A percentile compares a stretch with the other conserved stretches of the same genome.
Evolutionary conservation across 1,284 basidiomycete species (phyloP).

Genomic region (Austroboletus rostrupii): DNA sequence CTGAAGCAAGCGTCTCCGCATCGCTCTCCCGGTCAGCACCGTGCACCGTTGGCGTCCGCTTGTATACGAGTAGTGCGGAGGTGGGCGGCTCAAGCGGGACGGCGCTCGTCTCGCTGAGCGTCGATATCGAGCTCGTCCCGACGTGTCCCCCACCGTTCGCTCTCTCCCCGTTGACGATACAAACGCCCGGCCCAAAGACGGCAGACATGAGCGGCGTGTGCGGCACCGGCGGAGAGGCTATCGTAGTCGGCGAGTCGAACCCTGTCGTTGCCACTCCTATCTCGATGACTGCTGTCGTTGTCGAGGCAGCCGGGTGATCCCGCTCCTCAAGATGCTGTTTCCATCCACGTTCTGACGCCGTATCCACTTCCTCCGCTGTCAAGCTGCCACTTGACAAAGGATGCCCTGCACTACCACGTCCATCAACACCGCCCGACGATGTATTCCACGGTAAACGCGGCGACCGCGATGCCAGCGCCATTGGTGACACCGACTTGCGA

Average conservation of each 20-base stretch:
- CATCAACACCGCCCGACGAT: background rate
- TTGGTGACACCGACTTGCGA: constrained; percentile 64
- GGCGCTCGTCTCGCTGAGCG: constrained; percentile 20
- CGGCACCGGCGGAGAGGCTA: constrained; percentile 41
- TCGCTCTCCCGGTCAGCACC: constrained; percentile 10
- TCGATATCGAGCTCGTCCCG: constrained; percentile 33
- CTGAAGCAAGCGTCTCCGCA: constrained; percentile 31
- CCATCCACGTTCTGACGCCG: constrained; percentile 31
- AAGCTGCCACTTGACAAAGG: constrained; percentile 13
- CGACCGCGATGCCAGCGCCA: constrained; percentile 54
- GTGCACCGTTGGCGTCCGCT: constrained; percentile 33
- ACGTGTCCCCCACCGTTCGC: constrained; percentile 10
- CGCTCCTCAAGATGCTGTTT: constrained; percentile 21
- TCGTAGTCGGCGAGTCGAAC: constrained; percentile 40
- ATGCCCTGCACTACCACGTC: constrained; percentile 4
- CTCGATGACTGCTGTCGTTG: background rate
- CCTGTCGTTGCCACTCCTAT: constrained; percentile 12
- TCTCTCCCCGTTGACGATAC: constrained; percentile 15
- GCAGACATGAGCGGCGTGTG: constrained; percentile 34
- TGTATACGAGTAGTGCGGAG: constrained; percentile 32
- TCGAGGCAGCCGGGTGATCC: background rate
- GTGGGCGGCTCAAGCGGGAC: constrained; percentile 28
- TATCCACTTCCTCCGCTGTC: constrained; percentile 15
- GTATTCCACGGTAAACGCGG: constrained; percentile 21
- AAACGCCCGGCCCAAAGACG: constrained; percentile 10